These are phyloP conservation scores for Ceratobasidium sp. DNA, from an alignment of 1,284 basidiomycete species.

Conservation along the genomic window DNA sequence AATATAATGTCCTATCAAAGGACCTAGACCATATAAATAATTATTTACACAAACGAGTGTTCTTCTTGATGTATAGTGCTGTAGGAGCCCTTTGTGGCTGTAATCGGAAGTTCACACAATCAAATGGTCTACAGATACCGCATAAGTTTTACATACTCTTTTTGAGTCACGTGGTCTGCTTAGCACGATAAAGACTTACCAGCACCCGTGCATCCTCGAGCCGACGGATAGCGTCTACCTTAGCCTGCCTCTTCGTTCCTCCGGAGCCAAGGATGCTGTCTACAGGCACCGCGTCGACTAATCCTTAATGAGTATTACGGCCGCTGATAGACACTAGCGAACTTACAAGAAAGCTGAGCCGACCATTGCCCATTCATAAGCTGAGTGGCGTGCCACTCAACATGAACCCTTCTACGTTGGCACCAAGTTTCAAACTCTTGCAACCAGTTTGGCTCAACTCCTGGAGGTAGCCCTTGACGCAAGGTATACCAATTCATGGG, in stretches of 20 bases:
- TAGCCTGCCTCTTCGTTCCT: background rate
- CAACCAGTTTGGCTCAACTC: background rate
- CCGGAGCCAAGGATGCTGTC: background rate
- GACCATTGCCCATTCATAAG: background rate
- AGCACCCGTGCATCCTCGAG: background rate
- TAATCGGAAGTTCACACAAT: too few relatives aligned
- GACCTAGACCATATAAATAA: background rate
- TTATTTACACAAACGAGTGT: too few relatives aligned
- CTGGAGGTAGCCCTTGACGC: background rate
- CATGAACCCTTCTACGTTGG: background rate
- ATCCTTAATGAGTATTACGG: background rate
- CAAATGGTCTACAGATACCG: background rate
- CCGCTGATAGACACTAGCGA: background rate
- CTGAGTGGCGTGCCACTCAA: background rate
- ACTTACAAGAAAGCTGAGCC: background rate
- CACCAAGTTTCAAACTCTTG: constrained; percentile 17
- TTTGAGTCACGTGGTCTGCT: background rate
- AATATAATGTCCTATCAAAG: background rate
- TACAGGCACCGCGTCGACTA: background rate
- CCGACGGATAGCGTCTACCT: background rate
- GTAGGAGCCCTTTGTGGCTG: too few relatives aligned
- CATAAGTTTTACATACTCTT: background rate
- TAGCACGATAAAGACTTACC: background rate
- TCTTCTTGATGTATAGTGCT: too few relatives aligned
- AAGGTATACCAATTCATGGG: background rate